Evolutionary conservation across 2,329 filamentous ascomycete species (phyloP).

Genomic region (Ilyonectria sp.): DNA sequence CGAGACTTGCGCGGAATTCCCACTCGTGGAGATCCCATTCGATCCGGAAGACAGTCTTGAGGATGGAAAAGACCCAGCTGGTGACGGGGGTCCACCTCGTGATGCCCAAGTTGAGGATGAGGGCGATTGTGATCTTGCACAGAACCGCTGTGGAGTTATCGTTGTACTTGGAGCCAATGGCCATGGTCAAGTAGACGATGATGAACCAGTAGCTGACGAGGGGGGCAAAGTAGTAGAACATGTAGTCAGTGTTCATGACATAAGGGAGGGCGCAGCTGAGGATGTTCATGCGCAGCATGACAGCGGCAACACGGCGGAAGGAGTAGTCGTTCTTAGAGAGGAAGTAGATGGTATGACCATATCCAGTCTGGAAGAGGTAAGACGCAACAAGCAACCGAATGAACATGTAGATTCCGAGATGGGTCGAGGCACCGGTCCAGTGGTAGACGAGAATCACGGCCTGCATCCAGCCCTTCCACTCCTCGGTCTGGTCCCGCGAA

Average conservation of each 20-base stretch:
- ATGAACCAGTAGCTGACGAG: constrained; percentile 75
- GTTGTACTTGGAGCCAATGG: constrained; percentile 59
- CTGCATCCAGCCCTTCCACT: constrained; percentile 79
- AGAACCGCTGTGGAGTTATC: constrained; percentile 58
- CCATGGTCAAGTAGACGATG: constrained; percentile 68
- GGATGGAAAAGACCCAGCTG: constrained; percentile 45
- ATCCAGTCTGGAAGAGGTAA: constrained; percentile 75
- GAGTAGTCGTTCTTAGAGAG: constrained; percentile 71
- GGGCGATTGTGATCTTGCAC: constrained; percentile 61
- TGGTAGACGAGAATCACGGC: constrained; percentile 67
- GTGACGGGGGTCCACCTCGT: constrained; percentile 35
- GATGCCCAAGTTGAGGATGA: constrained; percentile 56
- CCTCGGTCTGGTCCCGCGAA: constrained; percentile 70
- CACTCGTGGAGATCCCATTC: constrained; percentile 65
- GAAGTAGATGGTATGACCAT: constrained; percentile 73
- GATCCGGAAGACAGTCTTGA: constrained; percentile 61
- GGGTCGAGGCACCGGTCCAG: constrained; percentile 66
- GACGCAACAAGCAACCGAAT: constrained; percentile 68
- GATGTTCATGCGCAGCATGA: constrained; percentile 72
- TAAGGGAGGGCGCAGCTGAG: constrained; percentile 68
- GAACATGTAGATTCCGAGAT: constrained; percentile 67
- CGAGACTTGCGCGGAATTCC: constrained; percentile 65
- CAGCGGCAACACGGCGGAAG: constrained; percentile 63
- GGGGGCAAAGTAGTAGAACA: constrained; percentile 71
- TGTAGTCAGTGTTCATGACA: constrained; percentile 68